Evolutionary conservation across 2,329 filamentous ascomycete species (phyloP), one percentile per base, ranked within the genome.

Genomic region (Diaporthe australafricana): DNA sequence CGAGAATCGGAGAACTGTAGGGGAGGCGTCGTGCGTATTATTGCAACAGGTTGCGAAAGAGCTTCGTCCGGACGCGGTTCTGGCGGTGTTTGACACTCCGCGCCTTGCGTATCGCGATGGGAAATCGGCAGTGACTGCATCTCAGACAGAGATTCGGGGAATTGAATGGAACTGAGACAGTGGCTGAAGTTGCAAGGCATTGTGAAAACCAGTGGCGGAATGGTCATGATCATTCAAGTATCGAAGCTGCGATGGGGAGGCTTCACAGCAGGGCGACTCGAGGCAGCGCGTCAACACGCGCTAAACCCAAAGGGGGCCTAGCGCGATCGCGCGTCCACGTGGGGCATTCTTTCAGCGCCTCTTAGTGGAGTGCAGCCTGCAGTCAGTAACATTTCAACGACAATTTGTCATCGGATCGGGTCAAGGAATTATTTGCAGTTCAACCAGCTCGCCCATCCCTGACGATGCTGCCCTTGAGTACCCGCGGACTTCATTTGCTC

Each of bases 1-100:
- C 85, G 86, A 86, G 86, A 85, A 86, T 88, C 90, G 93, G 91
- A 91, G 88, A 89, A 94, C 94, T 94, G 88, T 92, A 81, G 86
- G 89, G 92, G 90, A 91, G 91, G 93, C 90, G 90, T 85, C 84
- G 88, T 93, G 93, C 92, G 87, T 8, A 12, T 84, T 83, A 78
- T 74, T 70, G 73, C 57, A 69, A 75, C 74, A 74, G 76, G 76
- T 50, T 75, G 78, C 82, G 85, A 89, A 87, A 87, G 87, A 86
- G 81, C 78, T 81, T 81, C 77, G 22, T 76, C 67, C 77, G 76
- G 78, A 75, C 76, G 75, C 68, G 76, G 62, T 62, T 75, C 70
- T 66, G 63, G 69, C 38, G 67, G 57, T n/a, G 57, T 22, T 72
- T 68, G 47, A 30, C 55, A 67, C 67, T 74, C 74, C 50, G 72